These are phyloP conservation scores for Trichoderma sp. DNA, from an alignment of 2,329 filamentous ascomycete species.

Conservation along the genomic window DNA sequence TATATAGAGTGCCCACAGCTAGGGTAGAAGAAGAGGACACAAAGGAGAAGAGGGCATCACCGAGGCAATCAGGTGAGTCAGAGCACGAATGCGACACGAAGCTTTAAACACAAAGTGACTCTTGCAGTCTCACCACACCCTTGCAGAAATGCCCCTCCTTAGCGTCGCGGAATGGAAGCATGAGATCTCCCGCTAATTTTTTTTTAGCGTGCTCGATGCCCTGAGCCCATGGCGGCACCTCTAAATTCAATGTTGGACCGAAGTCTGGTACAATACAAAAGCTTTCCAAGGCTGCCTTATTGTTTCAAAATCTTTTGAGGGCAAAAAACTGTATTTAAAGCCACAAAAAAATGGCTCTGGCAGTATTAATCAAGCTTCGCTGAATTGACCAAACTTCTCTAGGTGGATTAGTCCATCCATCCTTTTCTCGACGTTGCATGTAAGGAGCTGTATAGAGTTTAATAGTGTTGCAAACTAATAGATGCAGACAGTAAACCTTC, in stretches of 20 bases:
- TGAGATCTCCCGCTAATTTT: background rate
- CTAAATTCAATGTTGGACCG: background rate
- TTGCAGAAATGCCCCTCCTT: constrained; percentile 14
- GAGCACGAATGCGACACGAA: background rate
- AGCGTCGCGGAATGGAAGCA: background rate
- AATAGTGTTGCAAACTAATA: background rate
- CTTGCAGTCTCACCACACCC: constrained; percentile 4
- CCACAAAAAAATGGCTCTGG: background rate
- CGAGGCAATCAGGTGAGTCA: constrained; percentile 24
- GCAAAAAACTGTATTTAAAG: background rate
- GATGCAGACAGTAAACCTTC: background rate
- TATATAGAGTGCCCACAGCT: constrained; percentile 31
- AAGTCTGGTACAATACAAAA: background rate
- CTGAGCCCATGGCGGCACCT: background rate
- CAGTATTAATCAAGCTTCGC: background rate
- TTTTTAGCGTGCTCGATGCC: constrained; percentile 12
- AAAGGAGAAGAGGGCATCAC: background rate
- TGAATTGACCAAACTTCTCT: background rate
- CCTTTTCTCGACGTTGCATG: background rate
- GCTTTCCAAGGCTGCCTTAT: background rate
- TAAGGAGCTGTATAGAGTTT: background rate
- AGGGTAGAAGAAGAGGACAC: constrained; percentile 23
- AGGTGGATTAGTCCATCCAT: background rate
- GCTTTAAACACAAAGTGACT: constrained; percentile 1
- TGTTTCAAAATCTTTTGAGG: background rate